Conservation (phyloP, 2,329 filamentous ascomycete species). For the Fusarium poae region DNA sequence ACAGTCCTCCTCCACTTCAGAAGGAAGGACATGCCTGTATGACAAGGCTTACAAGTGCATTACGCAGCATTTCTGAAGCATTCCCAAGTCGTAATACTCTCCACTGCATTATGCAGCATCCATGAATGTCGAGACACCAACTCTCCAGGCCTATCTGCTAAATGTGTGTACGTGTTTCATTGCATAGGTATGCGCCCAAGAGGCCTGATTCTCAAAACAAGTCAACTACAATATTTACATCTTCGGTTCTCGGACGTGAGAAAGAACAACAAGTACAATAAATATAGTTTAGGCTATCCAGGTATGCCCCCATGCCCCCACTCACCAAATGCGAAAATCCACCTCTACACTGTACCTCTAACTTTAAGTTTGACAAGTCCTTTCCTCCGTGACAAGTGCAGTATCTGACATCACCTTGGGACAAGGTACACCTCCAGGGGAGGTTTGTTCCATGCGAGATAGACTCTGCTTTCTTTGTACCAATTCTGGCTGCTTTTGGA, state of each 20-base stretch:
- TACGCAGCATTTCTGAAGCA: not conserved
- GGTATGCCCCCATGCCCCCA: not conserved
- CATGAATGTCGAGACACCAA: not conserved
- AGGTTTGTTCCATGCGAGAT: conserved; percentile 11
- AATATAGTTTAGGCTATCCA: not conserved
- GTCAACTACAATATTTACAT: not conserved
- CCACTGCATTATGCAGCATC: not conserved
- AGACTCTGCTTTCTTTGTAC: not conserved
- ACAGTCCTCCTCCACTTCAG: not conserved
- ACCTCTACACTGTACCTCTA: not conserved
- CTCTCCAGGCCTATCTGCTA: not conserved
- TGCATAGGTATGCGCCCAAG: not conserved
- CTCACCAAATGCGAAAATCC: not conserved
- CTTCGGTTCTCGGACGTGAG: too few species aligned
- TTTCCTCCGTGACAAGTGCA: not conserved
- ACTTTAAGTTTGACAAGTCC: not conserved
- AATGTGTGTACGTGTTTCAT: not conserved
- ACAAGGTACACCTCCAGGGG: not conserved
- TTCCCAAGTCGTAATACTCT: too few species aligned
- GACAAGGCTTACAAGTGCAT: not conserved
- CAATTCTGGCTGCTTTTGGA: not conserved
- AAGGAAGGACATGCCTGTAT: not conserved
- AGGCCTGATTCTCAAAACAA: not conserved
- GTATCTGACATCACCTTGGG: not conserved
- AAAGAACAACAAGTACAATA: not conserved